Base-by-base conservation (phyloP, 495 filamentous ascomycete genomes). In the Penicillium pulvis region DNA sequence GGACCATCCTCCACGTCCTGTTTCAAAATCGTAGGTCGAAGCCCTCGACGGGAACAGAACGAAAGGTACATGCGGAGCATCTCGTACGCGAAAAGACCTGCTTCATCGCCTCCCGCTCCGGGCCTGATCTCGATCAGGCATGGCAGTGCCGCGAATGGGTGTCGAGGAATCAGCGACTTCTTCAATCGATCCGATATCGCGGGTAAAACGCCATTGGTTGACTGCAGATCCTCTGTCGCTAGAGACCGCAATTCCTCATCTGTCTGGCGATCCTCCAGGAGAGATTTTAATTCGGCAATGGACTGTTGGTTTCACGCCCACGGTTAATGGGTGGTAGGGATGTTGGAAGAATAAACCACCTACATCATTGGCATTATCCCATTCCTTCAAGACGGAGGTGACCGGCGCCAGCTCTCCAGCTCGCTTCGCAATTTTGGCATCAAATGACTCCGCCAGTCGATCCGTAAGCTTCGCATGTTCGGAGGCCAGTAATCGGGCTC, bases 61-160 rank as follows among this genome's bases (percentile, higher is more conserved):
- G 77, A 71, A 59, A 83, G 83, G 70, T 98, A 98, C 94, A 98
- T 97, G 59, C 85, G 83, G 51, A 97, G 81, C 33, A 98, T 75
- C 61, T 97, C 87, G 45, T 85, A 87, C 36, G 92, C 91, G 62
- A 98, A 98, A 55, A 96, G 80, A 12, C 88, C 87, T 3, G 93
- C 93, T 71, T 98, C 94, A 58, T 88, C 86, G 16, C 94, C 94
- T 44, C 94, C 94, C n/a, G 91, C 92, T 3, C 94, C 94, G 6
- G 94, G 94, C 3, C 92, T 85, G 36, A 98, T 89, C 72, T 98
- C 94, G 39, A 98, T 71, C 39, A 98, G 78, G 62, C 93, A 97
- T 43, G 92, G 90, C 62, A 98, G 85, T 56, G 91, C 82, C n/a
- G 91, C 91, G 68, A 98, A 98, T 6, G 95, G 93, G 67, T 98